These are phyloP conservation scores for Ogataea polymorpha DNA, from an alignment of 805 yeast species.

Conservation along the genomic window DNA sequence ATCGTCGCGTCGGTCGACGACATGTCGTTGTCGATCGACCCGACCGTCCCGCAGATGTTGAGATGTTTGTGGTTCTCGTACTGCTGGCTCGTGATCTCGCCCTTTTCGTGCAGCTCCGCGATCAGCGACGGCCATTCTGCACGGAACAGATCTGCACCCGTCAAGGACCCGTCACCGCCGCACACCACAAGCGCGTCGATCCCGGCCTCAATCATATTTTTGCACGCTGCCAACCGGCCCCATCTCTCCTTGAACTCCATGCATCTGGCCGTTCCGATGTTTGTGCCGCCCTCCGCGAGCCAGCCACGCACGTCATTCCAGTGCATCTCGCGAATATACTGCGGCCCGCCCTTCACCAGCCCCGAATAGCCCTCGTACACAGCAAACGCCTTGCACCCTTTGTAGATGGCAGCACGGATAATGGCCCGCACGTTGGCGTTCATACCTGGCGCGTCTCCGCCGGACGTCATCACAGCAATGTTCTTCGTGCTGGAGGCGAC, in stretches of 20 bases:
- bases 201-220: slow-evolving; percentile 65
- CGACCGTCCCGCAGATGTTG: slow-evolving; percentile 72
- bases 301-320: slow-evolving; percentile 77
- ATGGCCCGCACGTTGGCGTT: slow-evolving; percentile 74
- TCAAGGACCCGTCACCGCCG: slow-evolving; percentile 82
- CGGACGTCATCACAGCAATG: slow-evolving; percentile 77
- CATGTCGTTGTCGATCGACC: slow-evolving; percentile 85
- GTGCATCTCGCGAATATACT: slow-evolving; percentile 54
- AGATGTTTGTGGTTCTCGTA: slow-evolving; percentile 49
- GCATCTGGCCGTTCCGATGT: slow-evolving; percentile 77
- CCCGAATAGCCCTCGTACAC: slow-evolving; percentile 76
- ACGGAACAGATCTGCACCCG: slow-evolving; percentile 78
- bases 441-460: slow-evolving; percentile 85
- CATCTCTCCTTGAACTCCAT: slow-evolving; percentile 61
- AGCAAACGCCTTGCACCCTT: slow-evolving; percentile 64
- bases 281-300: slow-evolving; percentile 70
- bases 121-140: slow-evolving; percentile 74
- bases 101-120: slow-evolving; percentile 47
- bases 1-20: slow-evolving; percentile 80
- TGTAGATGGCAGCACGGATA: slow-evolving; percentile 61
- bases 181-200: slow-evolving; percentile 77
- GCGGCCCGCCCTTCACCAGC: slow-evolving; percentile 59
- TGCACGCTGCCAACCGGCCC: slow-evolving; percentile 63
- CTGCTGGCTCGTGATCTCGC: slow-evolving; percentile 45
- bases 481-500: slow-evolving; percentile 32